Base-by-base conservation (phyloP, 2,329 filamentous ascomycete genomes). In the Trichoderma polysporum region DNA sequence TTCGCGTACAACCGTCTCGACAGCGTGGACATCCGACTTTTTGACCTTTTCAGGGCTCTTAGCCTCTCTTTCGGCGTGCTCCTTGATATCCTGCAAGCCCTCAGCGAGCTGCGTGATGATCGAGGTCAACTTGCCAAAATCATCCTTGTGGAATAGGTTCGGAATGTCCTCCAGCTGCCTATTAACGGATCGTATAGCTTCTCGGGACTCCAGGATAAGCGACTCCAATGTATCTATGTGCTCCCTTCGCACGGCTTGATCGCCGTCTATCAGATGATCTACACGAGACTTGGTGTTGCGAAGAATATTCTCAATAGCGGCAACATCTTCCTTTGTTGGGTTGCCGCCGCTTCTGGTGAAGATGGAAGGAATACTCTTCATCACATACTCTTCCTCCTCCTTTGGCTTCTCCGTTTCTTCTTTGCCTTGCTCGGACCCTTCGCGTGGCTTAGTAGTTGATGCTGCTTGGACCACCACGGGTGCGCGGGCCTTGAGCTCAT, bases 281-380 rank as follows among this genome's bases (percentile, higher is more conserved):
- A 98, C 82, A 54, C 91, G 91, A 5, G 90, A 88, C 76, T 97
- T 97, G 35, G 93, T 94, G 76, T 97, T 97, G 49, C 91, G 88
- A 13, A 98, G 84, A 57, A 98, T 88, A 0, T 91, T 96, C 77
- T 97, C 94, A 67, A 98, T 94, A 12, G 93, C 93, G 69, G 94
- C 88, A 0, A 94, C 92, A 72, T 98, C 94, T 71, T 97, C 93
- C 75, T 92, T 80, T 76, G 71, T 83, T 72, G 71, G 83, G 73
- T 68, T 80, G 66, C 84, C 79, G 5, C 73, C 71, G 15, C 66
- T 70, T 12, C 69, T 68, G 9, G 68, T 66, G 3, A 56, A 66
- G 9, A 45, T 39, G 50, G 67, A 68, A n/a, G 66, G 53, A 8
- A 60, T 54, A n/a, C 52, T 59, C 31, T 25, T 61, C 61, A 57